Conservation (phyloP, 345 rosid genomes). For the Moricandia arvensis region DNA sequence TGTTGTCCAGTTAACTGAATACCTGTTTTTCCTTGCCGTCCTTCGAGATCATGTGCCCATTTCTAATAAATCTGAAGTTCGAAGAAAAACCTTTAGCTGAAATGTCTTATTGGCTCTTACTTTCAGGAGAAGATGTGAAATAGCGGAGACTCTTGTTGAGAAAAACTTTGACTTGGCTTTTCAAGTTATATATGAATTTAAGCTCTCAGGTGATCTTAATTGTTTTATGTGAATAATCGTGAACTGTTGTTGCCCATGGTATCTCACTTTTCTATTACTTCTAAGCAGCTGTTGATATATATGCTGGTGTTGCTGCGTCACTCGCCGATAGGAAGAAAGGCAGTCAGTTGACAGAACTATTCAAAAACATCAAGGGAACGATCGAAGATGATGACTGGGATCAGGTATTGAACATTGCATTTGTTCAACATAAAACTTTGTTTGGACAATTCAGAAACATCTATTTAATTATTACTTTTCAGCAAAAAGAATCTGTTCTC, state of each 20-base stretch:
- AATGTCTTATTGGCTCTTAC: conserved; percentile 31
- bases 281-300: conserved; percentile 83
- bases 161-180: conserved; percentile 94
- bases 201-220: conserved; percentile 67
- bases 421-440: not conserved
- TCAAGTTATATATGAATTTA: conserved; percentile 83
- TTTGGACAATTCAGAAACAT: not conserved
- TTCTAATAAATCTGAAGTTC: not conserved
- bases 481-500: not conserved
- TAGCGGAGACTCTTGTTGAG: conserved; percentile 87
- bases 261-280: conserved; percentile 22
- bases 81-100: conserved; percentile 1
- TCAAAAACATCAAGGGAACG: conserved; percentile 89
- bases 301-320: conserved; percentile 95
- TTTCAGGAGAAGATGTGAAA: conserved; percentile 82
- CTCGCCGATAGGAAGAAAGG: conserved; percentile 93
- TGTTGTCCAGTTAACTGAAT: conserved; percentile 10
- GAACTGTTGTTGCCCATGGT: not conserved
- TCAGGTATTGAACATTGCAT: conserved; percentile 56
- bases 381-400: conserved; percentile 95
- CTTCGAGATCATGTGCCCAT: conserved; percentile 1
- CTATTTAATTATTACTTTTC: not conserved
- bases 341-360: conserved; percentile 83
- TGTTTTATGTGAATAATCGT: not conserved
- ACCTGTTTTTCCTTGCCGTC: not conserved